phyloP scores from a whole-genome alignment of 352 stramenopile genomes.

The Globisporangium nunn region DNA sequence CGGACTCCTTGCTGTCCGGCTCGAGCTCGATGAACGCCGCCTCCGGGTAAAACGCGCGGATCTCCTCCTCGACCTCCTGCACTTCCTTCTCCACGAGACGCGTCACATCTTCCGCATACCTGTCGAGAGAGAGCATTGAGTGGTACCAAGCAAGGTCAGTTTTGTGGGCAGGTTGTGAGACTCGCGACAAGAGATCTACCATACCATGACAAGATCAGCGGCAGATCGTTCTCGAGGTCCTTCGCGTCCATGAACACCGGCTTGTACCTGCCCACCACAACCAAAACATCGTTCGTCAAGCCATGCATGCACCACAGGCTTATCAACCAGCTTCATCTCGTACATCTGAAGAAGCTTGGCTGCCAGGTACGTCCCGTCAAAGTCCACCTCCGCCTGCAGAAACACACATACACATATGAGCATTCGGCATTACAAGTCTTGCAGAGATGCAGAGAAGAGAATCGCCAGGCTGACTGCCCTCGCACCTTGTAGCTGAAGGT shows the following conservation, averaged over 20 bases:
- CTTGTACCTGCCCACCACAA: constrained; percentile 68
- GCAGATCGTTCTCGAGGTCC: constrained; percentile 89
- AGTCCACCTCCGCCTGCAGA: constrained; percentile 94
- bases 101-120: constrained; percentile 94
- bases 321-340: not conserved
- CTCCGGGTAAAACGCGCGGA: constrained; percentile 89
- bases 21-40: constrained; percentile 97
- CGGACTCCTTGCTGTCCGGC: constrained; percentile 89
- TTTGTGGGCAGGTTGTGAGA: not conserved
- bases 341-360: constrained; percentile 90
- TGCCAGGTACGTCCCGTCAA: constrained; percentile 97
- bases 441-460: not conserved
- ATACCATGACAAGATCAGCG: constrained; percentile 92
- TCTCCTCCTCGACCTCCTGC: constrained; percentile 93
- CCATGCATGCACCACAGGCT: not conserved
- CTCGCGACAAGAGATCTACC: constrained; percentile 1
- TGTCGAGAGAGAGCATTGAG: constrained; percentile 5
- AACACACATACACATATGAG: not conserved
- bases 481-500: constrained; percentile 97
- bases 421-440: not conserved
- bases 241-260: constrained; percentile 90
- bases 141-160: not conserved
- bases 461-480: not conserved
- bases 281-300: not conserved
- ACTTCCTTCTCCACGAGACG: constrained; percentile 94